A percentile compares a stretch with the other conserved stretches of the same genome.
Conservation (phyloP, 2,329 filamentous ascomycete genomes). For the Microdochium trichocladiopsis region DNA sequence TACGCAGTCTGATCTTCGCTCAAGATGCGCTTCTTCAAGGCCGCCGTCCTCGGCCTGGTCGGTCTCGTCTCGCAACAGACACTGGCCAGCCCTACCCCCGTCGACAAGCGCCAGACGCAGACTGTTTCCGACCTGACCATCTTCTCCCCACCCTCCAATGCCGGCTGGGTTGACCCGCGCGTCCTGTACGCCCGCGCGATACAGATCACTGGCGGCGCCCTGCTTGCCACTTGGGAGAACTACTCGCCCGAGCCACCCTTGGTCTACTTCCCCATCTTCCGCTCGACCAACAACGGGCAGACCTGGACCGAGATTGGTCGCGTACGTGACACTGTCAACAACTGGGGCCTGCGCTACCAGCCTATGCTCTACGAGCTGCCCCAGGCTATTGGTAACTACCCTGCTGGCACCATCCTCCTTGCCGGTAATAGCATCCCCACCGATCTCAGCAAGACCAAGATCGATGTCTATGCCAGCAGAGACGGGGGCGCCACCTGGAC, state of each 20-base stretch:
- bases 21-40: conserved; percentile 3
- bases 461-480: conserved; percentile 59
- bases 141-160: conserved; percentile 29
- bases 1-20: neutral
- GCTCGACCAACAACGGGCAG: conserved; percentile 41
- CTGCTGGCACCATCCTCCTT: conserved; percentile 54
- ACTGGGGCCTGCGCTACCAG: conserved; percentile 60
- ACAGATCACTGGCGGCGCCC: conserved; percentile 31
- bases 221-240: conserved; percentile 47
- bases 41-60: conserved; percentile 1
- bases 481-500: conserved; percentile 56
- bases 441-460: conserved; percentile 53
- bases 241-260: conserved; percentile 45
- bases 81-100: neutral
- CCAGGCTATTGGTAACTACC: conserved; percentile 45
- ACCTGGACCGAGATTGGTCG: conserved; percentile 57
- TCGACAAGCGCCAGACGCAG: conserved; percentile 1
- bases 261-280: conserved; percentile 46
- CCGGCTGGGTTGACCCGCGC: conserved; percentile 29
- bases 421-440: conserved; percentile 52
- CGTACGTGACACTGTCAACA: conserved; percentile 55
- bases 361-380: conserved; percentile 59
- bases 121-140: conserved; percentile 21
- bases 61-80: conserved; percentile 1
- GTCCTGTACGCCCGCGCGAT: conserved; percentile 34